Conservation (phyloP, 306 rosid species). For the Cucurbita argyrosperma region DNA sequence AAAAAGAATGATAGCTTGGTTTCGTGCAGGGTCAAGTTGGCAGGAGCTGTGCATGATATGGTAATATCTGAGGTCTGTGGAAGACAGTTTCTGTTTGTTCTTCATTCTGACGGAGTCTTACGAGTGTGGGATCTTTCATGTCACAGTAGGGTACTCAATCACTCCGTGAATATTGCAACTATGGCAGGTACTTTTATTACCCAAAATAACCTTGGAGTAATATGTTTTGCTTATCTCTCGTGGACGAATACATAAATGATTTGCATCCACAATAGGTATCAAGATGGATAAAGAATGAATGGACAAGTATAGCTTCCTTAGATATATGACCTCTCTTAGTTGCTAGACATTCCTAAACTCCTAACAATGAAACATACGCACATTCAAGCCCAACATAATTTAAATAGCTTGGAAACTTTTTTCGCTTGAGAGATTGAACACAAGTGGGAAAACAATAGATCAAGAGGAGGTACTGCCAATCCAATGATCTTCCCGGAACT, state of each 20-base stretch:
- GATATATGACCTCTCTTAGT: background rate
- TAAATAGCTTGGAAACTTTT: too few species aligned
- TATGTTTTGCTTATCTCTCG: background rate
- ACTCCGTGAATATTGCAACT: conserved; percentile 30
- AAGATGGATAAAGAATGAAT: background rate
- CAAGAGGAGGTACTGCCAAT: too few species aligned
- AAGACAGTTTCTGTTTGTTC: conserved; percentile 61
- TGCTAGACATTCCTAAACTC: background rate
- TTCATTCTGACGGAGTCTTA: conserved; percentile 65
- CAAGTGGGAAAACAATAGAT: too few species aligned
- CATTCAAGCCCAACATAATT: background rate
- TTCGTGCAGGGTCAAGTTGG: conserved; percentile 58
- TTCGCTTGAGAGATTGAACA: too few species aligned
- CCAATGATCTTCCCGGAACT: too few species aligned
- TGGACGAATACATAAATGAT: background rate
- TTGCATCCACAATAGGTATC: background rate
- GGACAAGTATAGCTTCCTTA: background rate
- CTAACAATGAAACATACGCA: background rate
- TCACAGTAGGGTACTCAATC: conserved; percentile 41
- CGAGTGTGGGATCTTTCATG: conserved; percentile 72
- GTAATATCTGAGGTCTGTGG: conserved; percentile 39
- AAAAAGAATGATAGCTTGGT: background rate
- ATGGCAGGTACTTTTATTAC: conserved; percentile 38
- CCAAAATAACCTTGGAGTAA: background rate
- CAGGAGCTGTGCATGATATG: conserved; percentile 66